Evolutionary conservation across 257 asterid species (phyloP), one percentile per base, ranked within the genome.

Genomic region (Phtheirospermum japonicum): DNA sequence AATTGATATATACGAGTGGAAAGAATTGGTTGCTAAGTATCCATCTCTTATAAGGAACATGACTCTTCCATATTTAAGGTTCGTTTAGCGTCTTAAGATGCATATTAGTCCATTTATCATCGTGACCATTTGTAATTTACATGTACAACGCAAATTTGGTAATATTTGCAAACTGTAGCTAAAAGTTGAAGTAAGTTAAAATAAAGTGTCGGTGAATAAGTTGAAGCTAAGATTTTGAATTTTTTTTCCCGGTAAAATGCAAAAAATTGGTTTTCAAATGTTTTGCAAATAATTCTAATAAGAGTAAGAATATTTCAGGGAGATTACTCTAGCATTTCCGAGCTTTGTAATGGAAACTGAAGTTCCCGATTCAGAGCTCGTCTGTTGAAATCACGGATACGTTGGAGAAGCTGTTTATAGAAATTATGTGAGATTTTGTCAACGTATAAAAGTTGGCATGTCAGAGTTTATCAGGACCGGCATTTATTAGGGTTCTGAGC

Each of bases 21-120:
- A n/a, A n/a, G n/a, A n/a, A n/a, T n/a, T n/a, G n/a, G n/a, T n/a
- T n/a, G n/a, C 83, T 1, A 89, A 73, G 76, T 73, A 83, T 68
- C 97, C 97, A 4, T 85, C 99, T 65, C 95, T 92, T 56, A 71
- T 85, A 59, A 86, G 79, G 83, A 92, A 89, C 71, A 85, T 89
- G 88, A 92, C 97, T 56, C 91, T 92, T 69, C 94, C 97, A 9
- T 75, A 82, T 74, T 80, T 92, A 55, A 86, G 85, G 99, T 89
- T 59, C 70, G 86, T 72, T 65, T 6, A 36, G 17, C 48, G 11
- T 46, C 63, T 14, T 30, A 39, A 43, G 2, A 31, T 20, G 17
- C 59, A n/a, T 36, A 34, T 7, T 16, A 53, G 23, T 54, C 54
- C 7, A 2, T n/a, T 39, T 9, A 16, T 49, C 59, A 33, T 16